Conservation (phyloP, 305 asterid species). For the Lippia alba region DNA sequence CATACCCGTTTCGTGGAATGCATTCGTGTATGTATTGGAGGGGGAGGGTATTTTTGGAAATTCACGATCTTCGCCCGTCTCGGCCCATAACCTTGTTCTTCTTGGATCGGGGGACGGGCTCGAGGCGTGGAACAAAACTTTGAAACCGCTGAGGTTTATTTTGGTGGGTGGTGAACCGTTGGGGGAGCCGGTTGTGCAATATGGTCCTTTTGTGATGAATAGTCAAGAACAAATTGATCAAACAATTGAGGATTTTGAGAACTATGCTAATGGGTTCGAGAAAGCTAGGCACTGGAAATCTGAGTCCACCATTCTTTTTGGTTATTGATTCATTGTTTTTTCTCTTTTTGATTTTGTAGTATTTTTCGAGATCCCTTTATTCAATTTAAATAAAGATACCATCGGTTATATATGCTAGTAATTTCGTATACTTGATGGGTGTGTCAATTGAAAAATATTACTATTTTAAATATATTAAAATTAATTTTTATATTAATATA, state of each 20-base stretch:
- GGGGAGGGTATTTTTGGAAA: conserved; percentile 75
- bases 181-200: conserved; percentile 79
- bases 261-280: conserved; percentile 80
- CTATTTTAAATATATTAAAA: too few relatives aligned
- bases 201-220: conserved; percentile 94
- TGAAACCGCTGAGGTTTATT: conserved; percentile 57
- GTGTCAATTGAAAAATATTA: too few relatives aligned
- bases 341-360: not conserved
- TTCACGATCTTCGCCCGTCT: conserved; percentile 47
- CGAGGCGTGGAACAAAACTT: conserved; percentile 70
- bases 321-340: not conserved
- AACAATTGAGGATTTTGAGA: conserved; percentile 75
- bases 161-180: conserved; percentile 84
- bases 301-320: conserved; percentile 36
- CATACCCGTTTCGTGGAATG: conserved; percentile 69
- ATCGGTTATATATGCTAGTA: not conserved
- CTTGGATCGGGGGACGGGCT: conserved; percentile 74
- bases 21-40: conserved; percentile 77
- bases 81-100: conserved; percentile 65
- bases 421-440: too few relatives aligned
- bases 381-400: not conserved
- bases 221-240: conserved; percentile 75
- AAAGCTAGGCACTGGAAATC: conserved; percentile 90
- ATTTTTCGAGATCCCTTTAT: not conserved
- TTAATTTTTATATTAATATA: too few relatives aligned